Base-by-base conservation (phyloP, 1,139 yeast species). In the Yamadazyma aaseri region DNA sequence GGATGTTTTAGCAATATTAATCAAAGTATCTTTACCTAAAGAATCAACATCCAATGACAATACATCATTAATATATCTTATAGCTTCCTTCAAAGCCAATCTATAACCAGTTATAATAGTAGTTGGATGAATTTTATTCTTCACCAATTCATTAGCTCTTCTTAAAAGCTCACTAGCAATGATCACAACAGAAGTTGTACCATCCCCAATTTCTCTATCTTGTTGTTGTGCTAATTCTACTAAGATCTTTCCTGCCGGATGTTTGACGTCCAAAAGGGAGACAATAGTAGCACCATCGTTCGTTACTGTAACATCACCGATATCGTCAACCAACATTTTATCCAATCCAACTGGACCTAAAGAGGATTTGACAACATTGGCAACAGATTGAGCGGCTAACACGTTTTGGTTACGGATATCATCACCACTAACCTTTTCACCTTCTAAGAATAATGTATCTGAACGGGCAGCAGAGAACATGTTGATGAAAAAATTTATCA, bases 151-250 rank as follows among this genome's bases (percentile, higher is more conserved):
- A 59, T 90, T 89, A 33, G 98, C 98, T 46, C 97, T 76, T 55
- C 86, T 84, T 54, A 94, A 72, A 41, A 94, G 70, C 63, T 94
- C 99, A 30, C 95, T 77, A 20, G 98, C 97, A 58, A 92, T 83
- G 44, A 92, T 87, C 31, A 92, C 97, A 31, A 92, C 97, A n/a
- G 95, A 84, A 1, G 95, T 85, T 31, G 95, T 86, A 50, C 99
- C 99, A 57, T 94, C 99, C 39, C 99, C 99, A 39, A 94, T 96
- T 64, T 94, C 98, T 55, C 96, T 79, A 60, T 94, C 99, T 66
- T 94, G 99, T 60, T 94, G 98, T 60, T 92, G 97, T 3, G 98
- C 99, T 55, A 94, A 75, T 56, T 94, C 98, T 31, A 94, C 98
- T 43, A 94, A 71, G 48, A 94, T 92, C 65, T 87, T 89, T 15